Evolutionary conservation across 306 rosid species (phyloP).

Genomic region (cucumber (Cucumis sativus)): Cucumber_9930_V3 NC_026660.2:4683501-4684000

Average conservation of each 20-base stretch:
- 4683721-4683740: slow-evolving; percentile 41
- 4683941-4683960: slow-evolving; percentile 43
- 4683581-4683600: not conserved
- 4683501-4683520: not conserved
- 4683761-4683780: slow-evolving; percentile 64
- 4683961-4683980: slow-evolving; percentile 29
- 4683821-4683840: not conserved
- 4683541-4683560: not conserved
- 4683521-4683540: not conserved
- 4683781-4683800: not conserved
- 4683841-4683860: not conserved
- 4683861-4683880: not conserved
- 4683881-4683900: slow-evolving; percentile 56
- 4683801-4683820: not conserved
- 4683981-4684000: not conserved
- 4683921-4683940: slow-evolving; percentile 47
- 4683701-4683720: not conserved
- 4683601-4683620: not conserved
- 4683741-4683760: slow-evolving; percentile 42
- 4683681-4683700: not conserved
- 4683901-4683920: slow-evolving; percentile 67
- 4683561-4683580: not conserved
- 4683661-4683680: not conserved
- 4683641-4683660: not conserved
- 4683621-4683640: not conserved